These are phyloP conservation scores for Crataegus laevigata DNA, from an alignment of 306 rosid genomes.

Conservation along the genomic window DNA sequence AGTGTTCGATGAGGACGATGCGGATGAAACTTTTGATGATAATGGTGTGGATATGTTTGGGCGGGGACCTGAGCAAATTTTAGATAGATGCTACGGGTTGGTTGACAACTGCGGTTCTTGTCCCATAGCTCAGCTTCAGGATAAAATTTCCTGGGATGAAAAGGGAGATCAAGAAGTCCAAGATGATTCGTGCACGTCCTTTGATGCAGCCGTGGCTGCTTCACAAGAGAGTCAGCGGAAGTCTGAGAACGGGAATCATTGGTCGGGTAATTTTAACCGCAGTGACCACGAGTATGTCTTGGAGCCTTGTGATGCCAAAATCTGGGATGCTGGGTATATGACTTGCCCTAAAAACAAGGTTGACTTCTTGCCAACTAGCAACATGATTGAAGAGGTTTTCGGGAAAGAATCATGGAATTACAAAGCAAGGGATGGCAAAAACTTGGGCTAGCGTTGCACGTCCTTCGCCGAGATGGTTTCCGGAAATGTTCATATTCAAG, in stretches of 20 bases:
- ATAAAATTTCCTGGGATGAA: conserved; percentile 29
- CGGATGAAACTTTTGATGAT: conserved; percentile 23
- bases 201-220: conserved; percentile 23
- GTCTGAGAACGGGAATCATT: conserved; percentile 40
- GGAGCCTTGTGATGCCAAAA: conserved; percentile 62
- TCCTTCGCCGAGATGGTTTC: conserved; percentile 7
- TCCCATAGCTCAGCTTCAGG: conserved; percentile 15
- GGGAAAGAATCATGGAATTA: conserved; percentile 44
- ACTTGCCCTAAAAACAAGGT: conserved; percentile 48
- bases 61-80: conserved; percentile 17
- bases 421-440: conserved; percentile 55
- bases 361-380: conserved; percentile 74
- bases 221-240: conserved; percentile 34
- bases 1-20: conserved; percentile 33
- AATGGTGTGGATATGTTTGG: conserved; percentile 9
- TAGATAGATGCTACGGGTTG: conserved; percentile 14
- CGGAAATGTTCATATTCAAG: conserved; percentile 21
- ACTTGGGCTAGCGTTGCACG: conserved; percentile 35
- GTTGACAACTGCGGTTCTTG: conserved; percentile 16
- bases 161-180: conserved; percentile 38
- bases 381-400: conserved; percentile 83
- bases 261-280: conserved; percentile 33
- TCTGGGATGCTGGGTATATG: conserved; percentile 61
- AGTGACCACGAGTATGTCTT: conserved; percentile 46
- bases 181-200: conserved; percentile 52